These are phyloP conservation scores for Nitzschia sp. DNA, from an alignment of 108 stramenopile species.

Conservation along the genomic window DNA sequence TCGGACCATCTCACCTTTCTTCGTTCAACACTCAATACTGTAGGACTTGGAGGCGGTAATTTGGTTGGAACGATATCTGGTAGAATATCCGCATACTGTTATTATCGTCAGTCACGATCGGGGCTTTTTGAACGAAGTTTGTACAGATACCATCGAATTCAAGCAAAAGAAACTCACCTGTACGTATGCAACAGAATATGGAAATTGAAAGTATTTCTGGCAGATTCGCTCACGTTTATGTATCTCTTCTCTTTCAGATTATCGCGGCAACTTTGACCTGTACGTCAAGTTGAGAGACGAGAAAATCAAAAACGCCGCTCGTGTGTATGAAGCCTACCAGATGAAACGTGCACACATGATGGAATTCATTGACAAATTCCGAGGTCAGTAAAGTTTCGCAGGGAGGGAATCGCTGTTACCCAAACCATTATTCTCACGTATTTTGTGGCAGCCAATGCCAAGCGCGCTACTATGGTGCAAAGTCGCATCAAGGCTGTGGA, in stretches of 20 bases:
- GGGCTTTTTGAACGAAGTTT: constrained; percentile 93
- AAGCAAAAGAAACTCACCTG: constrained; percentile 75
- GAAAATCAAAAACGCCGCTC: constrained; percentile 77
- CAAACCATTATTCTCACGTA: not conserved
- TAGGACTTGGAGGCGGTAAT: constrained; percentile 94
- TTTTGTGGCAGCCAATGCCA: constrained; percentile 83
- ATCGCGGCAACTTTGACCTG: constrained; percentile 95
- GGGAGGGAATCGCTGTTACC: not conserved
- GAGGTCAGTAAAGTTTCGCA: constrained; percentile 15
- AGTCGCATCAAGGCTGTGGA: constrained; percentile 97
- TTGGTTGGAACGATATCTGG: constrained; percentile 92
- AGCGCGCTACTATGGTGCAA: constrained; percentile 95
- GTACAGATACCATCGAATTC: constrained; percentile 90
- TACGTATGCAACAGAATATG: too few relatives aligned
- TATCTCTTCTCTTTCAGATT: constrained; percentile 47
- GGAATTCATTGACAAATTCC: constrained; percentile 98
- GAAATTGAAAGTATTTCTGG: not conserved
- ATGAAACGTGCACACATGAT: constrained; percentile 97
- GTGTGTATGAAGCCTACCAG: constrained; percentile 92
- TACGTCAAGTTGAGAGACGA: constrained; percentile 90
- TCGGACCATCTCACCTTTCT: not conserved
- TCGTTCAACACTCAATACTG: constrained; percentile 28
- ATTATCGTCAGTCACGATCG: constrained; percentile 97
- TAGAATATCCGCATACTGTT: constrained; percentile 84
- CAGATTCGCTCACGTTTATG: too few relatives aligned